These are phyloP conservation scores for Crithidia acanthocephali DNA, from an alignment of 208 protist genomes.

Conservation along the genomic window DNA sequence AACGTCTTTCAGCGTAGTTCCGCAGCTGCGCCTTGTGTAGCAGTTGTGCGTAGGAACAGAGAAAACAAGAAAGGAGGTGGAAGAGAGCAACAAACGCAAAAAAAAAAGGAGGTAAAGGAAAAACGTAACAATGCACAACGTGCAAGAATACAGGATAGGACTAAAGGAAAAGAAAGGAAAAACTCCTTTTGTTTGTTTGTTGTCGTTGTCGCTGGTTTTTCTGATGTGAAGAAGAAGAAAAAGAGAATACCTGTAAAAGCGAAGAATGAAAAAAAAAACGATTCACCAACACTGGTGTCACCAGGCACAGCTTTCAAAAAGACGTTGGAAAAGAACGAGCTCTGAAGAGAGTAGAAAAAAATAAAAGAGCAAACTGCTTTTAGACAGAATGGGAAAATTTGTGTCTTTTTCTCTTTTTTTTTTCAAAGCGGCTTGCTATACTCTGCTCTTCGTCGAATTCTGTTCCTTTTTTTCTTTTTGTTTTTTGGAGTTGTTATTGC, in stretches of 20 bases:
- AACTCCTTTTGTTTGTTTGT: conserved; percentile 5
- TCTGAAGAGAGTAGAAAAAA: not conserved
- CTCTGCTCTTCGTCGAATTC: too few species aligned
- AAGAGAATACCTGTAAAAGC: not conserved
- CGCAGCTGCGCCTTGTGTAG: too few species aligned
- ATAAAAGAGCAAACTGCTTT: not conserved
- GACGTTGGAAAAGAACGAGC: not conserved
- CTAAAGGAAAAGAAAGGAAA: not conserved
- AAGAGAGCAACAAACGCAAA: not conserved
- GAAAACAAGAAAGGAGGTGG: not conserved
- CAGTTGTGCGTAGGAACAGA: not conserved
- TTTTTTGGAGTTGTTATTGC: conserved; percentile 1
- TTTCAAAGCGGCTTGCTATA: too few species aligned
- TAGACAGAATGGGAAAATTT: too few species aligned
- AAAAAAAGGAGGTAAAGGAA: not conserved
- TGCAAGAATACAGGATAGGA: not conserved
- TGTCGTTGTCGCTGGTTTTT: not conserved
- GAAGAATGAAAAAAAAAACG: too few species aligned
- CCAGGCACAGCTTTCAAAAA: not conserved
- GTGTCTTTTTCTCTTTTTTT: not conserved
- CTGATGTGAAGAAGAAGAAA: not conserved
- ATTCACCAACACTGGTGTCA: too few species aligned
- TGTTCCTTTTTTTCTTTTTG: conserved; percentile 8
- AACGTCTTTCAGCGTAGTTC: too few species aligned
- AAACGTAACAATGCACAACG: not conserved